Conservation (phyloP, 345 rosid species). For the Moricandia arvensis region DNA sequence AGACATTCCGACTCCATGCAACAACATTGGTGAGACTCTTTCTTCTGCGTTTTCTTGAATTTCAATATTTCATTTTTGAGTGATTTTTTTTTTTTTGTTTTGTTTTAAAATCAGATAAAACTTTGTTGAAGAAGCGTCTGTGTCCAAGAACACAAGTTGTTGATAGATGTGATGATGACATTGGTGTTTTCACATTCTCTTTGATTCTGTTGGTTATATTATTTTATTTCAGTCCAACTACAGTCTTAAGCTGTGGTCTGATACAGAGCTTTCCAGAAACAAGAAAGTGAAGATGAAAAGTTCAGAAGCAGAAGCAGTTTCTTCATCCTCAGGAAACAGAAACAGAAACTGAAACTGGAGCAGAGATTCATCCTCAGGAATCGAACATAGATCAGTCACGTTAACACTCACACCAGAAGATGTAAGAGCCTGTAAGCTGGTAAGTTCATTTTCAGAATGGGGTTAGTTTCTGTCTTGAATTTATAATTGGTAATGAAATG, state of each 20-base stretch:
- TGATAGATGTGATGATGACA: neutral
- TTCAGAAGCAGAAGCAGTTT: neutral
- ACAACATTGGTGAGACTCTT: neutral
- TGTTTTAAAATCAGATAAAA: neutral
- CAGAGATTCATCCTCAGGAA: neutral
- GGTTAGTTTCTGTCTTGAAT: neutral
- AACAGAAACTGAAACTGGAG: neutral
- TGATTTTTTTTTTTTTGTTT: neutral
- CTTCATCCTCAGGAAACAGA: neutral
- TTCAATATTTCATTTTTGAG: neutral
- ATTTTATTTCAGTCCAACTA: neutral
- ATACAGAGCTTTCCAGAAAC: neutral
- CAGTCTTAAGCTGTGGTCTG: neutral
- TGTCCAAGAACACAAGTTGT: neutral
- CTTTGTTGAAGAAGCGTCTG: neutral
- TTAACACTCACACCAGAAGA: neutral
- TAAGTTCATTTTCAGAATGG: neutral
- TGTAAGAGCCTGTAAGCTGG: neutral
- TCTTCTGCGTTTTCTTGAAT: neutral
- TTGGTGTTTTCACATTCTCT: neutral
- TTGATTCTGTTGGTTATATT: neutral
- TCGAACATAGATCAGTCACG: neutral
- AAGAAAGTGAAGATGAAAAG: slow-evolving; percentile 5
- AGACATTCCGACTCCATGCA: neutral
- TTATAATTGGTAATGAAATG: neutral